Conservation (phyloP, 257 asterid species). For the Solanum bulbocastanum region DNA sequence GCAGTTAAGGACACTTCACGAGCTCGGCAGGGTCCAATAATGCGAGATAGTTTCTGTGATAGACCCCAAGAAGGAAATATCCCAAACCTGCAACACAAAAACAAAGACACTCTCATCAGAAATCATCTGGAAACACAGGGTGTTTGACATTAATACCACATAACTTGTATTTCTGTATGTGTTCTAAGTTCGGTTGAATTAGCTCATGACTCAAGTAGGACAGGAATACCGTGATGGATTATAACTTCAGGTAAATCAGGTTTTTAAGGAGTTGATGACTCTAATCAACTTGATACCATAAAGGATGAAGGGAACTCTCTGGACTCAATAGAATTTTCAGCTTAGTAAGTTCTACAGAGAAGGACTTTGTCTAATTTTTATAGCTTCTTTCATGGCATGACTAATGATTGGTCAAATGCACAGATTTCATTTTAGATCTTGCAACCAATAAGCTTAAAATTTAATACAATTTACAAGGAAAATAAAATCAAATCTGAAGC, state of each 20-base stretch:
- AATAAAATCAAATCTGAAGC: neutral
- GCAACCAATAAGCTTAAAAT: neutral
- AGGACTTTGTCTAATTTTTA: neutral
- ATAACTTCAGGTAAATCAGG: neutral
- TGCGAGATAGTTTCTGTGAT: constrained; percentile 89
- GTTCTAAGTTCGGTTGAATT: neutral
- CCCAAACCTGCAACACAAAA: constrained; percentile 53
- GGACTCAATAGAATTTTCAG: neutral
- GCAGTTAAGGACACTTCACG: constrained; percentile 78
- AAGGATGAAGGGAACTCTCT: neutral
- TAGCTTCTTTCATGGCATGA: neutral
- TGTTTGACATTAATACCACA: neutral
- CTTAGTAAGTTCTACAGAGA: neutral
- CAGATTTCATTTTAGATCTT: neutral
- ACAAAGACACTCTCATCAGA: neutral
- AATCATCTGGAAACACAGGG: neutral
- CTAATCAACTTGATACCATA: neutral
- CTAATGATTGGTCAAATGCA: neutral
- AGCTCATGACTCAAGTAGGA: neutral
- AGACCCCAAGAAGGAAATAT: constrained; percentile 99
- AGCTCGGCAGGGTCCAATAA: constrained; percentile 78
- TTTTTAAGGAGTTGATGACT: neutral
- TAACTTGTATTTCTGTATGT: neutral
- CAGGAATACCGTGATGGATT: neutral
- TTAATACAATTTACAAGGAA: neutral